Base-by-base conservation (phyloP, 345 rosid species). In the Citrus sinensis region DNA sequence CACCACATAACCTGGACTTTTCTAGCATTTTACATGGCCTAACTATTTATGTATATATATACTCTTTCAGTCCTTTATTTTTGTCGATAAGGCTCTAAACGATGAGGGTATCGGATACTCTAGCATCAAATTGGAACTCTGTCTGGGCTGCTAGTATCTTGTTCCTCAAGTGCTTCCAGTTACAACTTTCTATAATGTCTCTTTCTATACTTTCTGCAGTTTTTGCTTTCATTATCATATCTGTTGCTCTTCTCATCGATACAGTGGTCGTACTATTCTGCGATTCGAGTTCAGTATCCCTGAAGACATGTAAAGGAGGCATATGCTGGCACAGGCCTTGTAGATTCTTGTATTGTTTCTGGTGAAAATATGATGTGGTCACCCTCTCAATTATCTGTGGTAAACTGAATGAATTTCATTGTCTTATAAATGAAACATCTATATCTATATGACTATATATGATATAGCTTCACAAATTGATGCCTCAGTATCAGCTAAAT, bases 81-180 rank as follows among this genome's bases (percentile, higher is more conserved):
- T 67, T 30, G 16, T 55, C 4, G 6, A 19, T 24, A 25, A 27
- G 37, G 37, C 29, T 62, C 61, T 14, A 75, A 74, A 35, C 9
- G 51, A 79, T 69, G 87, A 69, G 85, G 85, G 30, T 70, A 49
- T 83, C 82, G 16, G 82, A 81, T 75, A 56, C 39, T 62, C 71
- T 76, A 16, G 79, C 81, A 56, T 81, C 80, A 11, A 58, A 78
- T 20, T 71, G 77, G 84, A 78, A 73, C 34, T 73, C 46, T 32
- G 2, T 82, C 19, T 80, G 84, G 80, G 75, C 65, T 32, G 30
- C 46, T 20, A 69, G 9, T 66, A 29, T 76, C 55, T 35, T 79
- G 65, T 62, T 83, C 71, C 62, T 85, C 68, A 73, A 81, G 75
- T 78, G 67, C 51, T 55, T 82, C 4, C 66, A 80, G 24, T 42